Evolutionary conservation across 2,329 filamentous ascomycete species (phyloP), one percentile per base, ranked within the genome.

Genomic region (Mycosphaerella sp.): DNA sequence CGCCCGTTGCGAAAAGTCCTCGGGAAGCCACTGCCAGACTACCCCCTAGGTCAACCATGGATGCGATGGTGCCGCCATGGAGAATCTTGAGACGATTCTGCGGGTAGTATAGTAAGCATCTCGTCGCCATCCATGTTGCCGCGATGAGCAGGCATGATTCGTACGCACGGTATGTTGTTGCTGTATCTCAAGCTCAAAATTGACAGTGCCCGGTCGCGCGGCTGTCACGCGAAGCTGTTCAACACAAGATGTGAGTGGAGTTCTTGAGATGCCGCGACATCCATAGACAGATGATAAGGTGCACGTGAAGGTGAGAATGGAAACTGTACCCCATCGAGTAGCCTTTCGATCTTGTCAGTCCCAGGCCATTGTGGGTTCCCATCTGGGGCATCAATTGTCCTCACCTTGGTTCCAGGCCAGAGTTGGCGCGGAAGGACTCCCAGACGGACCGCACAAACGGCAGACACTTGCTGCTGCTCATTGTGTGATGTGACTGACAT

Each of bases 341-440:
- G 57, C 44, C 73, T 75, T 43, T n/a, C 18, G 13, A 17, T 27
- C 28, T 36, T 12, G 30, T 44, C 14, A 45, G 41, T 21, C 21
- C 30, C 32, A 9, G 30, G 3, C 14, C 6, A 32, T 18, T 1
- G 13, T 10, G n/a, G n/a, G n/a, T n/a, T n/a, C n/a, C n/a, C n/a
- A n/a, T n/a, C n/a, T n/a, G n/a, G 21, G 8, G 21, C 30, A 4
- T 34, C 13, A 10, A 41, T 6, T 14, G 16, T 35, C 3, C 44
- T 40, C 74, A 95, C 90, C 87, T 86, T 67, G 89, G 89, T 69
- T 96, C 91, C 16, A 97, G 73, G 6, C 90, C 90, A 4, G 89
- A 95, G 58, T 88, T 86, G 59, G 80, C 79, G 73, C 87, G 81
- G 70, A 96, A 96, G 1, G 87, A 90, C 48, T 64, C 59, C 59